A percentile compares a stretch with the other conserved stretches of the same genome.
Evolutionary conservation across 768 basidiomycete species (phyloP).

Genomic region (Mycena filopes): DNA sequence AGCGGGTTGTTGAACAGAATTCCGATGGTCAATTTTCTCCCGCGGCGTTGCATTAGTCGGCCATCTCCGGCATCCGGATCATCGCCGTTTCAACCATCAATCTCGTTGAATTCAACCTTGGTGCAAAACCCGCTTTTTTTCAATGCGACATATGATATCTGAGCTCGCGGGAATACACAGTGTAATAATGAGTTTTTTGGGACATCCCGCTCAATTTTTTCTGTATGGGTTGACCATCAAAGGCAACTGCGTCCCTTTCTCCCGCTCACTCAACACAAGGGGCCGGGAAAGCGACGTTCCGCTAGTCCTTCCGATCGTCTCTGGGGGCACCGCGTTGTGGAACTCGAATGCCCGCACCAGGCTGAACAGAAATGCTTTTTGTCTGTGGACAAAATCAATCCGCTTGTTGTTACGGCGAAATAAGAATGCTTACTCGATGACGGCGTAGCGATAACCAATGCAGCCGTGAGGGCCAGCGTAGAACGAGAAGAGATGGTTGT

Average conservation of each 20-base stretch:
- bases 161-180: too few species aligned
- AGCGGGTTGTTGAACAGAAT: too few species aligned
- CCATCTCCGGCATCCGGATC: too few species aligned
- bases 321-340: background rate
- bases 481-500: background rate
- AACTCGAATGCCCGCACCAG: constrained; percentile 55
- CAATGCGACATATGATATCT: too few species aligned
- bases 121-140: too few species aligned
- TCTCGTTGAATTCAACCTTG: too few species aligned
- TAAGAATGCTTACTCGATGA: constrained; percentile 54
- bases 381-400: constrained; percentile 28
- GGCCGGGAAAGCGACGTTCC: background rate
- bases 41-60: too few species aligned
- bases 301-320: background rate
- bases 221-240: constrained; percentile 5
- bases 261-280: background rate
- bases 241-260: constrained; percentile 10
- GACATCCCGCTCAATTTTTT: background rate
- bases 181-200: too few species aligned
- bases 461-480: constrained; percentile 58
- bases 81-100: too few species aligned
- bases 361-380: constrained; percentile 51
- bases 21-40: too few species aligned
- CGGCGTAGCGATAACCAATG: constrained; percentile 73
- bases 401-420: background rate